Evolutionary conservation across 2,329 filamentous ascomycete genomes (phyloP), one percentile per base, ranked within the genome.

Genomic region (Septoria petroselini): DNA sequence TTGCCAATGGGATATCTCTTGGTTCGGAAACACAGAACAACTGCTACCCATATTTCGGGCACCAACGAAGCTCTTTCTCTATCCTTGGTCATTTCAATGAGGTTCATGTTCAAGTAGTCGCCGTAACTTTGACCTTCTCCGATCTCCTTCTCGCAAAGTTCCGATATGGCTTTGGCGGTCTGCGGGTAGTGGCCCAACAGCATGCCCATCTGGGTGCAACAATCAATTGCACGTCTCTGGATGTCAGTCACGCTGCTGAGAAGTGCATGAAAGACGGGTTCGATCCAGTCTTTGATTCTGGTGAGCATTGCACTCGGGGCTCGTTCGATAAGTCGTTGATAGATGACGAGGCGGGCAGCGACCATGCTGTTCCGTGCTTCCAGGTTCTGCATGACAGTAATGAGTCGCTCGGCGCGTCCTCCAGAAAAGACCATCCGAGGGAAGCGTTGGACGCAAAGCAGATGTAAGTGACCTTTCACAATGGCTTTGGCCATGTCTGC

Each of bases 31-130:
- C 95, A 82, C 1, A 95, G 76, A 5, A 91, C 81, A 2, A 95
- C 75, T 29, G 89, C 80, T 51, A 86, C 86, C 91, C 91, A 97
- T 17, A 97, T 88, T 58, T 90, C 86, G 4, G 93, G 91, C 0
- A 95, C 90, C 31, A 81, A 76, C 0, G 76, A 68, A 7, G 80
- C 81, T 17, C 81, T 78, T 9, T 82, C 78, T 55, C 82, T 79
- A 19, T 72, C 70, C 4, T 72, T 62, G 57, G 85, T 76, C 83
- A 93, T 88, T 8, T 76, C 73, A 48, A 78, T 79, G 45, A 97
- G 74, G 25, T 81, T 79, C 15, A 79, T 74, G 33, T 81, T 79
- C 58, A 91, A 83, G 60, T 83, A 84, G 7, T 85, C 79, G 30
- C 84, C 82, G 60, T 90, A 88, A 14, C 75, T 83, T 46, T 76